Conservation (phyloP, 495 filamentous ascomycete species). For the Aspergillus leporis region DNA sequence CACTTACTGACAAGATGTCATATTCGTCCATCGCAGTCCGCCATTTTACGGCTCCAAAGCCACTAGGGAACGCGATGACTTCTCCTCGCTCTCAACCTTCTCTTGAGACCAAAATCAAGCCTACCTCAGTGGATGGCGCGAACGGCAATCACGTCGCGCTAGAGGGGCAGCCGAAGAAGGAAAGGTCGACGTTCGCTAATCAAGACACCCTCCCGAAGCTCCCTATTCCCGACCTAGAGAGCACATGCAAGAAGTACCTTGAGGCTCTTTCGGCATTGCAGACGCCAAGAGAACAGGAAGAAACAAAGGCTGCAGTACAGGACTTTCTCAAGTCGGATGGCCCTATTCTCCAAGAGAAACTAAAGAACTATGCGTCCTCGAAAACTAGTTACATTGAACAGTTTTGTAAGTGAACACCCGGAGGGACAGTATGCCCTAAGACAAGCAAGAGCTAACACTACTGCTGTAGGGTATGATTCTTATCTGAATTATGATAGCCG, state of each 20-base stretch:
- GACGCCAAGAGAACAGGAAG: conserved; percentile 74
- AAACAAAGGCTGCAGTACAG: conserved; percentile 74
- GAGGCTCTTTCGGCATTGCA: conserved; percentile 82
- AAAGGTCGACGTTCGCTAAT: conserved; percentile 75
- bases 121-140: conserved; percentile 15
- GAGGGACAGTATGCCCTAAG: neutral
- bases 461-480: conserved; percentile 86
- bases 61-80: conserved; percentile 52
- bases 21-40: conserved; percentile 47
- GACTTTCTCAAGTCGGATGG: conserved; percentile 88
- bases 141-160: conserved; percentile 26
- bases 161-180: conserved; percentile 38
- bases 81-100: conserved; percentile 19
- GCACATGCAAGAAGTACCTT: conserved; percentile 77
- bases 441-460: conserved; percentile 10
- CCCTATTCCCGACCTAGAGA: conserved; percentile 89
- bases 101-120: conserved; percentile 24
- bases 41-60: conserved; percentile 65
- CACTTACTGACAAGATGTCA: conserved; percentile 51
- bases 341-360: conserved; percentile 78
- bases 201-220: conserved; percentile 90
- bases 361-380: conserved; percentile 90
- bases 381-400: conserved; percentile 98
- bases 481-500: conserved; percentile 97
- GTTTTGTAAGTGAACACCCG: conserved; percentile 75